Evolutionary conservation across 441 rosid genomes (phyloP).

Genomic region (Melastoma candidum): DNA sequence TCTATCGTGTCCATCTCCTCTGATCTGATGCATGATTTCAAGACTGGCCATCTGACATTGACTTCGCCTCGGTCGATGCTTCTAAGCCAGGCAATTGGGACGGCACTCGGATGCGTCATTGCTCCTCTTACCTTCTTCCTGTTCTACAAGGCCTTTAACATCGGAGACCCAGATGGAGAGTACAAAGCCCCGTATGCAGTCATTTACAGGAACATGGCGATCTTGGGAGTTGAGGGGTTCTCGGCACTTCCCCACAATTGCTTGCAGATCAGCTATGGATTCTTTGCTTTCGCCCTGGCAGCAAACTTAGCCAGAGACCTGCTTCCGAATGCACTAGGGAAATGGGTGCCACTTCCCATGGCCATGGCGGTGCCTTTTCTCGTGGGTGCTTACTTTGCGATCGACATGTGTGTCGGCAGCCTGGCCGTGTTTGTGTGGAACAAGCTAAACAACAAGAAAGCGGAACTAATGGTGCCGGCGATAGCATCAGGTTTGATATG

Average conservation of each 20-base stretch:
- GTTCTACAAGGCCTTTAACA: neutral
- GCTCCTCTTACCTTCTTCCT: constrained; percentile 4
- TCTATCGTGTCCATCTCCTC: constrained; percentile 7
- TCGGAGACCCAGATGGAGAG: constrained; percentile 4
- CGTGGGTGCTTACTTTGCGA: constrained; percentile 4
- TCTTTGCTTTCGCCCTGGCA: neutral
- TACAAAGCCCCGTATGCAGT: constrained; percentile 2
- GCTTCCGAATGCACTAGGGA: neutral
- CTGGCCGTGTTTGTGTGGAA: neutral
- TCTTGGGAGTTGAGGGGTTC: constrained; percentile 4
- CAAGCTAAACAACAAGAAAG: neutral
- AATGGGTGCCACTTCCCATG: constrained; percentile 6
- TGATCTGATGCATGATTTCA: constrained; percentile 9
- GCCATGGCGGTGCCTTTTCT: constrained; percentile 8
- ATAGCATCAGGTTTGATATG: neutral
- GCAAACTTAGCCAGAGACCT: constrained; percentile 3
- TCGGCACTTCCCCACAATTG: constrained; percentile 5
- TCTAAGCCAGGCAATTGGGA: constrained; percentile 8
- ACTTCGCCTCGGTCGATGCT: constrained; percentile 7
- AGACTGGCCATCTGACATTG: neutral
- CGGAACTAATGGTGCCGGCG: neutral
- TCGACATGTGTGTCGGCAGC: constrained; percentile 7
- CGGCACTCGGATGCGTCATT: constrained; percentile 2
- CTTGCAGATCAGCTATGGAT: constrained; percentile 2
- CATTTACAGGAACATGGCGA: constrained; percentile 3